Percentiles rank a stretch among this genome's conserved stretches.
These are phyloP conservation scores for Komagataella mondaviorum DNA, from an alignment of 805 yeast species.

Conservation along the genomic window DNA sequence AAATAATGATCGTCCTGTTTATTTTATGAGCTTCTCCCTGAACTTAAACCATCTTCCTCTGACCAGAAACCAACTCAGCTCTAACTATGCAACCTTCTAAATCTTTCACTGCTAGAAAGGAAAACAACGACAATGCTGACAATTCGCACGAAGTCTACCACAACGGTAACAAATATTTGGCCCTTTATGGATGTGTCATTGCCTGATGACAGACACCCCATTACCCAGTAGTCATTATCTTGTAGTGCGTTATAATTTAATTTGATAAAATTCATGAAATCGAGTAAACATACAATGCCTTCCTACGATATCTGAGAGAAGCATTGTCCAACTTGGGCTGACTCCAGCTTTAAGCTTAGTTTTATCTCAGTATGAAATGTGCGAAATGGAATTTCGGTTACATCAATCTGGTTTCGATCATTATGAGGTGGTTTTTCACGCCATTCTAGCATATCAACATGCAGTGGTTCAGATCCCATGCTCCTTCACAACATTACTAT, in stretches of 20 bases:
- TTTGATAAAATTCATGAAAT: not conserved
- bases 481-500: no score
- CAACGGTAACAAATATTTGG: not conserved
- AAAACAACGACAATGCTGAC: not conserved
- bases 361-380: no score
- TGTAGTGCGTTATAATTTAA: no score
- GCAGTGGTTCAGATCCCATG: no score
- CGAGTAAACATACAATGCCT: not conserved
- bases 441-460: no score
- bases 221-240: not conserved
- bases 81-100: not conserved
- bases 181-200: not conserved
- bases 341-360: no score
- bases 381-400: no score
- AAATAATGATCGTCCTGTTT: not conserved
- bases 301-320: no score
- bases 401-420: no score
- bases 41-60: not conserved
- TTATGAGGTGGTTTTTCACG: no score
- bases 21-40: not conserved
- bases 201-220: not conserved
- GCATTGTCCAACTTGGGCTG: no score
- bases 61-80: not conserved
- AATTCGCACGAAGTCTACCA: not conserved
- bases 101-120: not conserved